These are phyloP conservation scores for Diplocarpon rosae DNA, from an alignment of 2,329 filamentous ascomycete species.

Conservation along the genomic window DNA sequence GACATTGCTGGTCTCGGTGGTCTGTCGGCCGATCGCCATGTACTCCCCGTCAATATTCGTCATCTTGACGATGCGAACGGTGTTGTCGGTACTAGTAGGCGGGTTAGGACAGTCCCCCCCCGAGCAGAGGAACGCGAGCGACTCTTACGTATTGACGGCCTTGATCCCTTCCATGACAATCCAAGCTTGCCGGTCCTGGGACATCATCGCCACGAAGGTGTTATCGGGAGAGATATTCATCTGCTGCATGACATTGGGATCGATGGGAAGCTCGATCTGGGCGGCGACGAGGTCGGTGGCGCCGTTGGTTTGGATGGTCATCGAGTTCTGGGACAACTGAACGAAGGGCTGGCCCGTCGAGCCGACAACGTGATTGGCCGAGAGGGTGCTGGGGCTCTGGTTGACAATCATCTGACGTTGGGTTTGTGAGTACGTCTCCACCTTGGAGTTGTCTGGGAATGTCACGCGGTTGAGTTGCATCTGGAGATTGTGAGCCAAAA, in stretches of 20 bases:
- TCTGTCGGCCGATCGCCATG: constrained; percentile 11
- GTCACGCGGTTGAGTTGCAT: constrained; percentile 6
- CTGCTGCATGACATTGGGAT: constrained; percentile 8
- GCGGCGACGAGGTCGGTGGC: constrained; percentile 12
- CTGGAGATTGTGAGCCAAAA: too few relatives aligned
- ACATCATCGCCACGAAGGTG: constrained; percentile 12
- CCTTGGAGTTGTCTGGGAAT: constrained; percentile 12
- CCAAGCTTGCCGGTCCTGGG: constrained; percentile 12
- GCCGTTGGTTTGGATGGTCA: constrained; percentile 13
- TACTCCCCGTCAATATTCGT: constrained; percentile 12
- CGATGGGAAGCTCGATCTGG: constrained; percentile 12
- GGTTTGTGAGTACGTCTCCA: constrained; percentile 13
- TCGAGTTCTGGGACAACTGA: constrained; percentile 11
- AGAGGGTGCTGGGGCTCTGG: constrained; percentile 10
- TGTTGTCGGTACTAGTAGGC: constrained; percentile 1
- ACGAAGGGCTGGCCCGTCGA: constrained; percentile 14
- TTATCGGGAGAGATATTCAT: constrained; percentile 9
- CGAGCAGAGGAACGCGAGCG: background rate
- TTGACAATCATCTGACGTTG: constrained; percentile 14
- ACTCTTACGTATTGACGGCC: constrained; percentile 13
- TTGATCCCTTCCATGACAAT: constrained; percentile 11
- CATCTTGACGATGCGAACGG: constrained; percentile 11
- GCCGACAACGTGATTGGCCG: constrained; percentile 11
- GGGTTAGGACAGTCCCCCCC: background rate
- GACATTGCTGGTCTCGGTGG: constrained; percentile 12